Conservation (phyloP, 169 alveolate genomes). For the Toxoplasma gondii region DNA sequence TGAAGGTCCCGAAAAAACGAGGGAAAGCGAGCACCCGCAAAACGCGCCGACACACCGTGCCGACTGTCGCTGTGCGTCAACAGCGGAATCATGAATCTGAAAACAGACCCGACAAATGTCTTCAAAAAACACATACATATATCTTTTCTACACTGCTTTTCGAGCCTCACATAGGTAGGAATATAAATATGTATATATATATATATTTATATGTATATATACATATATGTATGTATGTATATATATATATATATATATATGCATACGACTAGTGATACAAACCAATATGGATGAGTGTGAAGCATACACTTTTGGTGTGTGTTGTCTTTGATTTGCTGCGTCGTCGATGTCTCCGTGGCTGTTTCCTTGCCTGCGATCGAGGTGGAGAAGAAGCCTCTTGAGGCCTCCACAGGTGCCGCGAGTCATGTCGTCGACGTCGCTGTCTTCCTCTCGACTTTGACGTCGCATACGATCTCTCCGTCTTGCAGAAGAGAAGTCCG, state of each 20-base stretch:
- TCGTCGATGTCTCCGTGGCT: not conserved
- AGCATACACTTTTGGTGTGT: too few relatives aligned
- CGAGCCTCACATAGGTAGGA: not conserved
- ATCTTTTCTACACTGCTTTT: too few relatives aligned
- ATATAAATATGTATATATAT: not conserved
- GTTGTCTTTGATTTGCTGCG: not conserved
- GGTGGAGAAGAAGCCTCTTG: not conserved
- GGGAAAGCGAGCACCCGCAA: not conserved
- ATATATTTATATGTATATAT: not conserved
- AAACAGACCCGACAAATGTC: not conserved
- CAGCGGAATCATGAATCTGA: slow-evolving; percentile 18
- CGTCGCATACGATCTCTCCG: not conserved
- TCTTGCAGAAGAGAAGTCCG: too few relatives aligned
- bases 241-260: not conserved
- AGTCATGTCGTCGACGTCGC: not conserved
- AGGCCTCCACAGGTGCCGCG: slow-evolving; percentile 40
- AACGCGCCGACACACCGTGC: not conserved
- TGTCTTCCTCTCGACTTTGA: not conserved
- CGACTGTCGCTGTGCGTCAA: slow-evolving; percentile 7
- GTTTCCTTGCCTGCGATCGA: not conserved
- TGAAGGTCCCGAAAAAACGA: not conserved
- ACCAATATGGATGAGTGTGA: not conserved
- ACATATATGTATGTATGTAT: not conserved
- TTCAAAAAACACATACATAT: too few relatives aligned
- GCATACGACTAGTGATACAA: not conserved